Evolutionary conservation across 2,329 filamentous ascomycete species (phyloP), one percentile per base, ranked within the genome.

Genomic region (Colletotrichum spaethianum): DNA sequence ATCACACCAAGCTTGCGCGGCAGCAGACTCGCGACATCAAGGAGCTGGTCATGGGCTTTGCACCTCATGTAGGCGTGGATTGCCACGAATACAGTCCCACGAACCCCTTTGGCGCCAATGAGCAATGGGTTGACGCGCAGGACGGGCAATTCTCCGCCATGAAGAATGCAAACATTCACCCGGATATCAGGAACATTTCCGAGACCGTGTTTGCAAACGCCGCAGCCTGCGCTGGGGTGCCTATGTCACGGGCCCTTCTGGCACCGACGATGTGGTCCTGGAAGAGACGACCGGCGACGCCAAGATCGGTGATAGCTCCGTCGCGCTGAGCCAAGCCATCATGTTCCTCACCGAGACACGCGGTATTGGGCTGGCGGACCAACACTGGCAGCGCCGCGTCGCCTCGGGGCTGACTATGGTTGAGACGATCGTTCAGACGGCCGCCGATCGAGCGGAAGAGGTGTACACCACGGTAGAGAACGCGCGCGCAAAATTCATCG

Each of bases 141-240:
- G 79, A 81, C 46, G 79, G 78, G 0, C 75, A 79, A 1, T 81
- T 80, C 55, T 80, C 80, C 0, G 79, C 80, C 1, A 79, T 79
- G 2, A 81, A 81, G 74, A 81, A 81, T 31, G 62, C 80, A 4
- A 81, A 81, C 8, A 81, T 81, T 53, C 74, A 81, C 60, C 42
- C 71, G 11, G 70, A 75, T 20, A 81, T 81, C 14, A 76, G 80
- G 9, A 66, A 74, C 3, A 42, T 81, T 3, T 78, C 79, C 0
- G 80, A 81, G 50, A 57, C 75, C 23, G 14, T 81, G 0, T 81
- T 81, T 63, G 75, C 77, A 0, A 76, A 75, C 73, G 69, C 18
- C 70, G 73, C 9, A 77, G 73, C 1, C 57, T 81, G 55, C 73
- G 79, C 2, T 80, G 78, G 78, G 74, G 78, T 36, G 76, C 79